Percentiles rank a stretch among this genome's conserved stretches.
phyloP scores from a whole-genome alignment of 139 green algal genomes.

The Gonium pectorale region DNA sequence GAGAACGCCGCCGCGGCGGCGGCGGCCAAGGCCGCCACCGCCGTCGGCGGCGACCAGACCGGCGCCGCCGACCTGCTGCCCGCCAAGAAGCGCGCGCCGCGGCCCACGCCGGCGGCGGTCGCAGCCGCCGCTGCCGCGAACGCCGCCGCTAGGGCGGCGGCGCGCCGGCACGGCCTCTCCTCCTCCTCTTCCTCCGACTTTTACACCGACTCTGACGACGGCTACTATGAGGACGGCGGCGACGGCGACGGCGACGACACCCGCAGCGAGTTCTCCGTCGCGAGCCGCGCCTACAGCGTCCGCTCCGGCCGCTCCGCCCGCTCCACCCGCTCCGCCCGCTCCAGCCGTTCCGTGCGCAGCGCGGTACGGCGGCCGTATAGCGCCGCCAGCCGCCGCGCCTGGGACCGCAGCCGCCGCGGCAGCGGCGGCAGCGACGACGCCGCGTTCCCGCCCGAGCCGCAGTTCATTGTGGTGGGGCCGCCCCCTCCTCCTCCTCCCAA shows the following conservation, averaged over 20 bases:
- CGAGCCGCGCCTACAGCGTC: no score
- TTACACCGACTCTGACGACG: background rate
- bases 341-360: background rate
- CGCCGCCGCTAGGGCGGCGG: background rate
- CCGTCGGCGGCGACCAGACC: background rate
- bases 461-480: constrained; percentile 34
- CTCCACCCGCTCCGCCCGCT: background rate
- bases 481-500: constrained; percentile 27
- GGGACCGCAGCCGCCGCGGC: constrained; percentile 37
- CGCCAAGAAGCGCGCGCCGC: no score
- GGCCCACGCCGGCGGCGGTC: background rate
- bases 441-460: constrained; percentile 22
- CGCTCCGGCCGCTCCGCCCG: background rate
- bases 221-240: background rate
- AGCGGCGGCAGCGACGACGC: background rate
- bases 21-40: background rate
- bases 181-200: no score
- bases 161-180: background rate
- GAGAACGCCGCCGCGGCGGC: background rate
- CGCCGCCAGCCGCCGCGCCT: constrained; percentile 8
- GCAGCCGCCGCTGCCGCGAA: constrained; percentile 12
- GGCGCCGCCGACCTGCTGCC: no score
- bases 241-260: background rate
- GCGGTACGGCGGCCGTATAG: no score
- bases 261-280: background rate